Base-by-base conservation (phyloP, 1,284 basidiomycete genomes). In the Amylostereum areolatum region DNA sequence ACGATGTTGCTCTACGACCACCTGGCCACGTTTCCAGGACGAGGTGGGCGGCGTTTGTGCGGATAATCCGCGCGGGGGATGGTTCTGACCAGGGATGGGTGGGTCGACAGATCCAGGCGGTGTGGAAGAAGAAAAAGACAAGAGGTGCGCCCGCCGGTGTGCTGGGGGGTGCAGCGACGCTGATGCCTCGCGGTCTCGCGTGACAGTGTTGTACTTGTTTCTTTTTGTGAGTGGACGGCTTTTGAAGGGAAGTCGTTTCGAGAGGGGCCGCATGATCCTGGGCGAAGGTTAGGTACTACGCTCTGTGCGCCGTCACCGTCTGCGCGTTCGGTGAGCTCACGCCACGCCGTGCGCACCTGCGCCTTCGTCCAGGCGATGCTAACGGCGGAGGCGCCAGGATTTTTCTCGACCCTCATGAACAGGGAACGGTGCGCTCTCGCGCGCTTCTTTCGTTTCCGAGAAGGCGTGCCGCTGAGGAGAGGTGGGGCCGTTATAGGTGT, bases 41-140 rank as follows among this genome's bases (percentile, higher is more conserved):
- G 53, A 56, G 54, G 55, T 55, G 25, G 18, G 18, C 18, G 18
- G 18, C 18, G 18, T 18, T 18, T 18, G 18, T 18, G 18, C 18
- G 3, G n/a, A 6, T 25, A 18, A 9, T 35, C 27, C 24, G 24
- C 28, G 3, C 28, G 35, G 32, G 37, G 24, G n/a, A 33, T 5
- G 25, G 24, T 4, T 27, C 18, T 18, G 18, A 18, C 18, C 18
- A 18, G 18, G 18, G 18, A 18, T 18, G 18, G 18, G 18, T 18
- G 18, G 18, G 18, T 18, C 18, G 18, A 30, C 35, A 55, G 54
- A 28, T 56, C 18, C 48, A 52, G 25, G 51, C 48, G 9, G 51
- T 56, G 5, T 56, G 55, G 55, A 56, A 56, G 33, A 52, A 48
- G 44, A 56, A 49, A 39, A 56, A 56, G 39, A 52, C 53, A 5